Evolutionary conservation across 192 early-diverging fungal species (phyloP).

Genomic region (Backusella circina): DNA sequence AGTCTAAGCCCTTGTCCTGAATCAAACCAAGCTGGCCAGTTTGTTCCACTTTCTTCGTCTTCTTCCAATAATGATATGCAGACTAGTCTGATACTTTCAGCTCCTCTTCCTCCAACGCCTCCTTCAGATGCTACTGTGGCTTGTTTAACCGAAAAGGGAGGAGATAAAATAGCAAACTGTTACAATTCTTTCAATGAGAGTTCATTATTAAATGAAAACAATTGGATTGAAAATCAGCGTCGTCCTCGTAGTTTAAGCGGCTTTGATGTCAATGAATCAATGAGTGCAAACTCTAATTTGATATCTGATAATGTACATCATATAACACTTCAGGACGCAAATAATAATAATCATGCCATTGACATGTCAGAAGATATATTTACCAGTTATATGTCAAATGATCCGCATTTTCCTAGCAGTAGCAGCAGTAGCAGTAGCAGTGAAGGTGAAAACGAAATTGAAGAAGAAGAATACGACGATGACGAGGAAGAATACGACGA

Average conservation of each 20-base stretch:
- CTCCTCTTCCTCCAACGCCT: not conserved
- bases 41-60: not conserved
- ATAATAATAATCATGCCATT: not conserved
- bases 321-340: not conserved
- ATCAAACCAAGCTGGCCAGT: not conserved
- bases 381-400: not conserved
- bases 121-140: not conserved
- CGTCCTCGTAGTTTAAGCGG: not conserved
- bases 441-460: not conserved
- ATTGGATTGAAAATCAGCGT: not conserved
- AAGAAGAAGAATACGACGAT: not conserved
- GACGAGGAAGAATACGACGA: not conserved
- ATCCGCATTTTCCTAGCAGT: not conserved
- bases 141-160: not conserved
- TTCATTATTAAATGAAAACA: not conserved
- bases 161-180: not conserved
- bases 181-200: not conserved
- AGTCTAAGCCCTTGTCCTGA: slow-evolving; percentile 7
- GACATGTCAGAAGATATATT: not conserved
- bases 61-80: not conserved
- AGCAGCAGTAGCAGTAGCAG: not conserved
- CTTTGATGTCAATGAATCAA: not conserved
- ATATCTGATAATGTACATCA: not conserved
- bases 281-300: not conserved
- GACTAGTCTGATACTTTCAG: not conserved